Percentiles rank a stretch among this genome's conserved stretches.
Evolutionary conservation across 108 stramenopile species (phyloP).

Genomic region (Nannochloropsis gaditana): DNA sequence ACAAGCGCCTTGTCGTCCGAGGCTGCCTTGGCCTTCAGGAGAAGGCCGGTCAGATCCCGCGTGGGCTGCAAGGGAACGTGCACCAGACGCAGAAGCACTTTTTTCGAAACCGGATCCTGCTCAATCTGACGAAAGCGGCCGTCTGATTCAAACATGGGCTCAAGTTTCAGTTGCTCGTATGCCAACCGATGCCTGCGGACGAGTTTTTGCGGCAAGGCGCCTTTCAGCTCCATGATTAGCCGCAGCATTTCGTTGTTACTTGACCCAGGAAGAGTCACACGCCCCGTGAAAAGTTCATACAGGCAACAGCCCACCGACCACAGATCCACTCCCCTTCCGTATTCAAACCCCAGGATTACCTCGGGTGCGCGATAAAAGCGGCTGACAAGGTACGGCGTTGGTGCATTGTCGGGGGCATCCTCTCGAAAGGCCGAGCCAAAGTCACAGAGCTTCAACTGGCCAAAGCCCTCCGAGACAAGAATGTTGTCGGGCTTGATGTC

Average conservation of each 20-base stretch:
- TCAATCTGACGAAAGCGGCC: conserved; percentile 54
- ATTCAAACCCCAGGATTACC: conserved; percentile 88
- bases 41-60: conserved; percentile 49
- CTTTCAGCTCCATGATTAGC: conserved; percentile 83
- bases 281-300: conserved; percentile 88
- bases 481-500: conserved; percentile 99
- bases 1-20: conserved; percentile 70
- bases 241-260: conserved; percentile 92
- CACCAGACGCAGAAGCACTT: conserved; percentile 43
- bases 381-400: conserved; percentile 93
- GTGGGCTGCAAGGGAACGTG: conserved; percentile 36
- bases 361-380: conserved; percentile 98
- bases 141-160: conserved; percentile 52
- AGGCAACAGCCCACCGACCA: conserved; percentile 85
- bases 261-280: conserved; percentile 75
- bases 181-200: conserved; percentile 45
- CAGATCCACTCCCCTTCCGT: conserved; percentile 65
- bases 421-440: conserved; percentile 83
- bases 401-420: conserved; percentile 65
- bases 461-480: conserved; percentile 74
- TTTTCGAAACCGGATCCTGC: conserved; percentile 49
- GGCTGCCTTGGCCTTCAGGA: conserved; percentile 66
- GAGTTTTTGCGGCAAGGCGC: conserved; percentile 74
- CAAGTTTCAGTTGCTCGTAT: conserved; percentile 51
- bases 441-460: conserved; percentile 76